Evolutionary conservation across 331 rosid genomes (phyloP).

Genomic region (Rhamnella rubrinervis): DNA sequence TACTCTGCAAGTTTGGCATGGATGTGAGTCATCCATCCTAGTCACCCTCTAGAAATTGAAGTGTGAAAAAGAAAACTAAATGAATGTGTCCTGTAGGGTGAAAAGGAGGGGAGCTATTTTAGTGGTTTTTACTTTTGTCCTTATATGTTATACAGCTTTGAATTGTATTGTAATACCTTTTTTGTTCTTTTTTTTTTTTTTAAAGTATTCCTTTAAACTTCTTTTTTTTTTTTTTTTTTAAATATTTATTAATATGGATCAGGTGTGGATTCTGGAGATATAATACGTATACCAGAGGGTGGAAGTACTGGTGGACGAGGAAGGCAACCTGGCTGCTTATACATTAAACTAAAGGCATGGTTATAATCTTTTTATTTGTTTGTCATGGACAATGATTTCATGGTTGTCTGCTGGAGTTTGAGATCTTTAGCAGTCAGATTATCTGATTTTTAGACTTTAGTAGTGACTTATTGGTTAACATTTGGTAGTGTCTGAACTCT

Average conservation of each 20-base stretch:
- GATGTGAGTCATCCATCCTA: too few species aligned
- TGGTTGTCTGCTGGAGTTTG: conserved; percentile 7
- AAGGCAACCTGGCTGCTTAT: conserved; percentile 65
- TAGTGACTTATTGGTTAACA: too few species aligned
- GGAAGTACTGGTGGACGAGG: conserved; percentile 77
- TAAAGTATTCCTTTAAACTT: conserved; percentile 15
- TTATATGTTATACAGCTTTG: not conserved
- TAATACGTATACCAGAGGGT: conserved; percentile 90
- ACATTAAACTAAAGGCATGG: conserved; percentile 67
- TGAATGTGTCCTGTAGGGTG: not conserved
- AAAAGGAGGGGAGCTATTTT: not conserved
- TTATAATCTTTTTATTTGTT: not conserved
- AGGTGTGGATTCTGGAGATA: conserved; percentile 94
- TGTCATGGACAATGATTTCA: not conserved
- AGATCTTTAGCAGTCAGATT: not conserved
- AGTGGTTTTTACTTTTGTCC: not conserved
- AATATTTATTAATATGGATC: conserved; percentile 16
- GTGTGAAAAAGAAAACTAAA: not conserved
- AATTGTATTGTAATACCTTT: not conserved
- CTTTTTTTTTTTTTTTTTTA: not conserved
- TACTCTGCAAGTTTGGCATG: too few species aligned
- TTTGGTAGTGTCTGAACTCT: too few species aligned
- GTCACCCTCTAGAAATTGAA: not conserved
- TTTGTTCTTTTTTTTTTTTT: not conserved
- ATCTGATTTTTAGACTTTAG: too few species aligned